Evolutionary conservation across 2,329 filamentous ascomycete genomes (phyloP).

Genomic region (Parafenestella ontariensis): DNA sequence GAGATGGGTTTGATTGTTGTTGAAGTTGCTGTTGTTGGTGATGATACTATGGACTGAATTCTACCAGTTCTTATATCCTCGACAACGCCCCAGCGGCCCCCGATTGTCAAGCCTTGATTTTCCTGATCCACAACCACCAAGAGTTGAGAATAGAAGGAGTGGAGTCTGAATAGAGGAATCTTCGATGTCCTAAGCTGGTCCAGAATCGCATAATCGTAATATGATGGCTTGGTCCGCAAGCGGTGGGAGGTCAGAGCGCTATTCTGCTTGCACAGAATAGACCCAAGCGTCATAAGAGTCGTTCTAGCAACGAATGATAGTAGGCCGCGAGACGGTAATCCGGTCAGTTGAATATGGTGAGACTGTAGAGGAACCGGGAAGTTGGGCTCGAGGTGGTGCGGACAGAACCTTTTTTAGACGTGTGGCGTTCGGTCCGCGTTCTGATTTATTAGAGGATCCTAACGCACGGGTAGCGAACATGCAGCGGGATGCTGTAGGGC

Average conservation of each 20-base stretch:
- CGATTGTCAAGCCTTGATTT: conserved; percentile 9
- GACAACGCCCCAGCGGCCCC: conserved; percentile 14
- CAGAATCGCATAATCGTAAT: conserved; percentile 35
- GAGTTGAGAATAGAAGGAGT: conserved; percentile 29
- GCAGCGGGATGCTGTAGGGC: conserved; percentile 30
- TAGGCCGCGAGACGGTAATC: conserved; percentile 15
- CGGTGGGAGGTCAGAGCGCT: conserved; percentile 29
- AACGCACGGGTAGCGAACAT: conserved; percentile 21
- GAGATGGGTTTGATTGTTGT: conserved; percentile 4
- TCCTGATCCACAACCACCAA: conserved; percentile 23
- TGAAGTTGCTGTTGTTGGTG: conserved; percentile 11
- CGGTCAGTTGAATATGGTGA: conserved; percentile 21
- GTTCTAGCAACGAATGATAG: conserved; percentile 19
- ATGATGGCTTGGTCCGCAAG: conserved; percentile 25
- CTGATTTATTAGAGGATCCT: conserved; percentile 16
- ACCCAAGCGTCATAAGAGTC: conserved; percentile 8
- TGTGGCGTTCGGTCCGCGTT: conserved; percentile 32
- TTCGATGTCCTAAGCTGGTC: conserved; percentile 30
- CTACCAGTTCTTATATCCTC: conserved; percentile 33
- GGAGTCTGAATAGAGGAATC: conserved; percentile 27
- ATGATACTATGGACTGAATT: conserved; percentile 16
- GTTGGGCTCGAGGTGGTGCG: conserved; percentile 21
- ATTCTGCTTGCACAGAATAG: conserved; percentile 13
- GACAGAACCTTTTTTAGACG: conserved; percentile 36
- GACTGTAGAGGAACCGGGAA: conserved; percentile 26